Base-by-base conservation (phyloP, 169 alveolate species). In the Besnoitia besnoiti region DNA sequence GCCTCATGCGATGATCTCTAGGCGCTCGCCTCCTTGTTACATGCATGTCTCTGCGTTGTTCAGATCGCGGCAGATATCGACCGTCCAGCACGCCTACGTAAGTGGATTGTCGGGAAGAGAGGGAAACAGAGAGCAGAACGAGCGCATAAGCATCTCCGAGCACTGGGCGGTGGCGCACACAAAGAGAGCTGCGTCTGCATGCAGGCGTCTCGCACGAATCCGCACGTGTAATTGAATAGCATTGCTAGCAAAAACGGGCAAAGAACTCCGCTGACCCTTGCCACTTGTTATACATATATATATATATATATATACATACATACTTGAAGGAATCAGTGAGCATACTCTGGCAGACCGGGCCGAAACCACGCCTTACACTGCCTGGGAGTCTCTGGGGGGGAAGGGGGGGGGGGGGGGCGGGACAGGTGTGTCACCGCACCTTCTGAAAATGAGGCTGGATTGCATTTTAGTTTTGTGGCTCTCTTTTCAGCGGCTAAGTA, bases 61-160 rank as follows among this genome's bases (percentile, higher is more conserved):
- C 67, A 55, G 67, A 55, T 55, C 30, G 67, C 67, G 33, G 67
- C 67, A n/a, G 67, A 55, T 55, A 55, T 55, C 67, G 67, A 55
- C 67, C 67, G 67, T 55, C 67, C 67, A 19, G 67, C 67, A 16
- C 67, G 67, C 67, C 24, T 55, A n/a, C 67, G 67, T 55, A 55
- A 55, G 67, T 55, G 67, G 1, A 3, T 55, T n/a, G 30, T 55
- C 30, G 67, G 5, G 67, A 55, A 55, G 3, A 5, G n/a, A 55
- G 3, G 30, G 27, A 55, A 55, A 1, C 12, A 5, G 27, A 21
- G 55, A 49, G 24, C 55, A 49, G 14, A 14, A 49, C 55, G 14
- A 49, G 55, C 55, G 24, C 14, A 49, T 14, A 49, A 49, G n/a
- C n/a, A n/a, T n/a, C n/a, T n/a, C n/a, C n/a, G n/a, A n/a, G n/a